These are phyloP conservation scores for Penicillium cinerascens DNA, from an alignment of 495 filamentous ascomycete species.

Conservation along the genomic window DNA sequence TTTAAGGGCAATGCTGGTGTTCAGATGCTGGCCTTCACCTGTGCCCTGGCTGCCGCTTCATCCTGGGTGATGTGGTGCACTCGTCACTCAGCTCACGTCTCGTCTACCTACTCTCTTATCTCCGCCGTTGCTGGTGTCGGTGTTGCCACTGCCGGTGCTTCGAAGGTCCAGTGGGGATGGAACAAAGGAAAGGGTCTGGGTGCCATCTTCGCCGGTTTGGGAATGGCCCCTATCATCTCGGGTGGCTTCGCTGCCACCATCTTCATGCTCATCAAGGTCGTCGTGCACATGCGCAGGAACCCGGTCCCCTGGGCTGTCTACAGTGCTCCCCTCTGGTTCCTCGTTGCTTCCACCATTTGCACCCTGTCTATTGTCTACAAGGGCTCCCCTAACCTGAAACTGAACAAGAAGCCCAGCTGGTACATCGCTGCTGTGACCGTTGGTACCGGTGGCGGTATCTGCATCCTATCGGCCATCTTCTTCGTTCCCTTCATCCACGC, in stretches of 20 bases:
- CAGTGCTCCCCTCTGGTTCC: conserved; percentile 56
- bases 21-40: conserved; percentile 59
- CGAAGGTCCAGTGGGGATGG: conserved; percentile 60
- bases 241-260: conserved; percentile 53
- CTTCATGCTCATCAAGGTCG: conserved; percentile 59
- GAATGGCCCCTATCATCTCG: conserved; percentile 58
- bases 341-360: conserved; percentile 54
- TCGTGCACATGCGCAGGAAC: conserved; percentile 55
- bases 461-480: conserved; percentile 51
- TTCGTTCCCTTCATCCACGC: conserved; percentile 57
- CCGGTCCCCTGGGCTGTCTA: conserved; percentile 56
- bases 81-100: conserved; percentile 57
- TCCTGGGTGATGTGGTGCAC: conserved; percentile 63
- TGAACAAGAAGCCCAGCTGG: conserved; percentile 53
- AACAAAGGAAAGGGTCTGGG: conserved; percentile 56
- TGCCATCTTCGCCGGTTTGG: conserved; percentile 58
- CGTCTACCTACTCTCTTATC: conserved; percentile 62
- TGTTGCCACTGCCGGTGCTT: conserved; percentile 55
- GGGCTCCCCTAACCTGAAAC: conserved; percentile 53
- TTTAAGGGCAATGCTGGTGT: conserved; percentile 53
- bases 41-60: conserved; percentile 53
- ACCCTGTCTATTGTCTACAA: conserved; percentile 63
- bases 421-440: conserved; percentile 56
- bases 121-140: conserved; percentile 61
- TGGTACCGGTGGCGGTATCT: conserved; percentile 50